These are phyloP conservation scores for Boletus bicolor DNA, from an alignment of 768 basidiomycete species.

Conservation along the genomic window DNA sequence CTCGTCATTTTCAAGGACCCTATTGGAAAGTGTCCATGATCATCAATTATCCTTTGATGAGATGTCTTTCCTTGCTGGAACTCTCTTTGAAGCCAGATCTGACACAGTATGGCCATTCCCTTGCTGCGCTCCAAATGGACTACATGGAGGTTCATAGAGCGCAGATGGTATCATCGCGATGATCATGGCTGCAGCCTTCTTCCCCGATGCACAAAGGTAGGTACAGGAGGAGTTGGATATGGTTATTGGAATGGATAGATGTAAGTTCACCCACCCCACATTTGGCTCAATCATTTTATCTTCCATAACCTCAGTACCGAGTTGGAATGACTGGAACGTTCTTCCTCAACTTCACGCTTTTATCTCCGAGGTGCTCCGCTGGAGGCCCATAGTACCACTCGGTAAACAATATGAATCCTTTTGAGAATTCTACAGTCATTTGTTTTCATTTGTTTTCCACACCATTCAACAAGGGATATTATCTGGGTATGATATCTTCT, in stretches of 20 bases:
- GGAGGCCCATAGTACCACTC: conserved; percentile 33
- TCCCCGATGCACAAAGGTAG: conserved; percentile 45
- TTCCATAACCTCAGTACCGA: conserved; percentile 29
- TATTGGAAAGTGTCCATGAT: conserved; percentile 47
- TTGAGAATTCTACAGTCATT: background rate
- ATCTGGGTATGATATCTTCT: conserved; percentile 43
- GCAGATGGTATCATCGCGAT: conserved; percentile 33
- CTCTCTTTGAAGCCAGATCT: conserved; percentile 58
- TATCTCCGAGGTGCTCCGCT: conserved; percentile 35
- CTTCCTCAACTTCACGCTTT: conserved; percentile 39
- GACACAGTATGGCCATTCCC: conserved; percentile 40
- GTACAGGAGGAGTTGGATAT: conserved; percentile 54
- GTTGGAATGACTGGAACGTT: conserved; percentile 31
- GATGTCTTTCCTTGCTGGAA: conserved; percentile 51
- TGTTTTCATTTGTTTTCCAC: conserved; percentile 41
- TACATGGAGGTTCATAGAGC: background rate
- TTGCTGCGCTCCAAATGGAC: background rate
- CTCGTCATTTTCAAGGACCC: conserved; percentile 47
- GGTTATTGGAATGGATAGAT: conserved; percentile 42
- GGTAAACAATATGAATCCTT: conserved; percentile 13
- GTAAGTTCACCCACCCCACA: conserved; percentile 7
- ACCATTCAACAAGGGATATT: conserved; percentile 61
- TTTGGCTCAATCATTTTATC: background rate
- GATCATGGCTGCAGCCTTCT: conserved; percentile 52
- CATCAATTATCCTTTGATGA: conserved; percentile 51